Conservation (phyloP, 208 protist genomes). For the Naegleria lovaniensis region DNA sequence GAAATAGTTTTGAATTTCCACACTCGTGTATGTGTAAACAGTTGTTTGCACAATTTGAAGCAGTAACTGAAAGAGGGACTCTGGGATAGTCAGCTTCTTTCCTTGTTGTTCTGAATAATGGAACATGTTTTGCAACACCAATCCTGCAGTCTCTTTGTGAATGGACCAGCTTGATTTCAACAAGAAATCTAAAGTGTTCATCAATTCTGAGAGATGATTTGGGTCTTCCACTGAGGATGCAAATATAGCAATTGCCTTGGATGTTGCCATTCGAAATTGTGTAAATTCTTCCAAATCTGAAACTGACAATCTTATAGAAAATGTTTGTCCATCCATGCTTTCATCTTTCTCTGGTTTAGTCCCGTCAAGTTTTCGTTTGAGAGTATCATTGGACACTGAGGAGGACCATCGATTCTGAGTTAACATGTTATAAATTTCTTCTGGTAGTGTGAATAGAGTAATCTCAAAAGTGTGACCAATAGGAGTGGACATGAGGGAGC, state of each 20-base stretch:
- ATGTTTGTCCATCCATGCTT: conserved; percentile 12
- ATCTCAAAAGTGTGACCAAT: not conserved
- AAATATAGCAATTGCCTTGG: not conserved
- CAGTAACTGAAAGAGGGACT: not conserved
- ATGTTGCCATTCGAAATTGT: not conserved
- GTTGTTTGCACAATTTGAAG: not conserved
- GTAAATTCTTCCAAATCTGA: not conserved
- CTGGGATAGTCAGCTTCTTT: not conserved
- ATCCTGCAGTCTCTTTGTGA: not conserved
- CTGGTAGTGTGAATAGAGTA: not conserved
- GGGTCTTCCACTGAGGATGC: not conserved
- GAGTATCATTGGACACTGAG: not conserved
- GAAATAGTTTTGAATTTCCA: not conserved
- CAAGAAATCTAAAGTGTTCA: not conserved
- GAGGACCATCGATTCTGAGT: not conserved
- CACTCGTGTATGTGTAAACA: not conserved
- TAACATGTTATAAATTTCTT: not conserved
- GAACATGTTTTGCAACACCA: not conserved
- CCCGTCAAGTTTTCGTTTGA: not conserved
- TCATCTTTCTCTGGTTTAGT: not conserved
- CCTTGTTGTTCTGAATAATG: not conserved
- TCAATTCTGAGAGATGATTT: not conserved
- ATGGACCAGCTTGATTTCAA: not conserved
- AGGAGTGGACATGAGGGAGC: not conserved
- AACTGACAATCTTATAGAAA: not conserved